Percentiles rank a stretch among this genome's conserved stretches.
phyloP scores from a whole-genome alignment of 176 grass and related monocot genomes.

The Juncus effusus region DNA sequence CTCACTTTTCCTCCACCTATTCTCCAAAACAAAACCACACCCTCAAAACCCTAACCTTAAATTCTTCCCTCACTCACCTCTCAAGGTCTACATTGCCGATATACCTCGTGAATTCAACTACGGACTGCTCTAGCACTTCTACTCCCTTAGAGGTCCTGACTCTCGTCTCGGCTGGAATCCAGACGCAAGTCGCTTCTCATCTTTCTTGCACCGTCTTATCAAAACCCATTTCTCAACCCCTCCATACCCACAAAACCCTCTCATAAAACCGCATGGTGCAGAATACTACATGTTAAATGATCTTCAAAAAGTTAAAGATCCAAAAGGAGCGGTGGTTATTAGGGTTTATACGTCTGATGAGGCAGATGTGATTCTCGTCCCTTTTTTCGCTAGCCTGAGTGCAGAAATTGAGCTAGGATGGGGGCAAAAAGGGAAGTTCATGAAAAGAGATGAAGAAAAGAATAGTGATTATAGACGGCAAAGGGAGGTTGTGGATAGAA shows the following conservation, averaged over 20 bases:
- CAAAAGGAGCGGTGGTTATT: constrained; percentile 6
- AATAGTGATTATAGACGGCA: constrained; percentile 68
- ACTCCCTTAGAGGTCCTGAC: constrained; percentile 50
- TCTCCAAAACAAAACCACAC: constrained; percentile 4
- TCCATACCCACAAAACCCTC: constrained; percentile 55
- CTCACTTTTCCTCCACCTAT: constrained; percentile 36
- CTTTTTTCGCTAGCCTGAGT: constrained; percentile 86
- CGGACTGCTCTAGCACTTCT: constrained; percentile 66
- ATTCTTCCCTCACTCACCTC: constrained; percentile 17
- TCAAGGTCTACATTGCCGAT: constrained; percentile 65
- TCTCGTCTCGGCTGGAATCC: constrained; percentile 58
- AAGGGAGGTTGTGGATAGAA: constrained; percentile 58
- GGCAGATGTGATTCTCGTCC: constrained; percentile 72
- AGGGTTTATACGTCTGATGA: constrained; percentile 45
- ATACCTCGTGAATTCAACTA: constrained; percentile 65
- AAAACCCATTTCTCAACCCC: not conserved
- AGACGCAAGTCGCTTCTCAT: constrained; percentile 33
- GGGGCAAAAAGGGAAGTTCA: constrained; percentile 65
- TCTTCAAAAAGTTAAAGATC: constrained; percentile 28
- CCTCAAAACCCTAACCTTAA: constrained; percentile 15
- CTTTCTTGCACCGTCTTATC: not conserved
- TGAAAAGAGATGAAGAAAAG: constrained; percentile 38
- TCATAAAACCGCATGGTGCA: constrained; percentile 80
- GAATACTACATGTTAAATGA: constrained; percentile 83
- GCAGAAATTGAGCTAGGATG: constrained; percentile 92